Evolutionary conservation across 2,329 filamentous ascomycete genomes (phyloP).

Genomic region (Neopestalotiopsis clavispora): DNA sequence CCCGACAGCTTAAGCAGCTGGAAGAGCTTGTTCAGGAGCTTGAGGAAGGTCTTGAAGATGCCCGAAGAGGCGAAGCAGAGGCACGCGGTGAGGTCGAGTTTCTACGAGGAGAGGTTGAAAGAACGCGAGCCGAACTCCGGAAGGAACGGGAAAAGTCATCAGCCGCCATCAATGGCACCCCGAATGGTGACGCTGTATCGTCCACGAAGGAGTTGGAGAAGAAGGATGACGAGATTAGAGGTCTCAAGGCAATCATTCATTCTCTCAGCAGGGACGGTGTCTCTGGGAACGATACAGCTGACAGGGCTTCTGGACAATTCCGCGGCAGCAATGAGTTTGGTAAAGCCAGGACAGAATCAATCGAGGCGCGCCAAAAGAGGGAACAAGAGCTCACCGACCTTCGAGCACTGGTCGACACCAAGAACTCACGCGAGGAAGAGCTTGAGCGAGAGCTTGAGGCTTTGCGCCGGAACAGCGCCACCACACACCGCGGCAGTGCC

Average conservation of each 20-base stretch:
- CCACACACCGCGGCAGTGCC: slow-evolving; percentile 55
- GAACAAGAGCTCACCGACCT: slow-evolving; percentile 83
- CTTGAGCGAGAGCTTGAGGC: slow-evolving; percentile 80
- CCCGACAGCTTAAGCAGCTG: slow-evolving; percentile 88
- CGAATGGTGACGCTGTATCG: slow-evolving; percentile 47
- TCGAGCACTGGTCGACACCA: slow-evolving; percentile 73
- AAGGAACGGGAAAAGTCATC: slow-evolving; percentile 85
- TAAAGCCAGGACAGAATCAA: slow-evolving; percentile 50
- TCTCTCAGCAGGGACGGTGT: slow-evolving; percentile 81
- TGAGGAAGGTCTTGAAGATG: slow-evolving; percentile 95
- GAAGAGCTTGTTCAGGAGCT: slow-evolving; percentile 96
- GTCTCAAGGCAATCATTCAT: slow-evolving; percentile 97
- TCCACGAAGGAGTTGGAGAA: slow-evolving; percentile 81
- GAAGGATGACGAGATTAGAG: slow-evolving; percentile 96
- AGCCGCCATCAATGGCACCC: slow-evolving; percentile 58
- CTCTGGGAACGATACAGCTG: slow-evolving; percentile 43
- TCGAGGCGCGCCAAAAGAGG: slow-evolving; percentile 68
- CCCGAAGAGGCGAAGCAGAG: slow-evolving; percentile 90
- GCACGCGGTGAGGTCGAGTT: slow-evolving; percentile 96
- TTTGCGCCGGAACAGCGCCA: slow-evolving; percentile 55
- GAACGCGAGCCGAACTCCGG: slow-evolving; percentile 84
- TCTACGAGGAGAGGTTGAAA: slow-evolving; percentile 89
- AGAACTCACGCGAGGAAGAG: slow-evolving; percentile 78
- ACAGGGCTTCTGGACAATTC: slow-evolving; percentile 36
- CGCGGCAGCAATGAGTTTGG: slow-evolving; percentile 42